These are phyloP conservation scores for Vitis amurensis DNA, from an alignment of 164 flowering plant species.

Conservation along the genomic window DNA sequence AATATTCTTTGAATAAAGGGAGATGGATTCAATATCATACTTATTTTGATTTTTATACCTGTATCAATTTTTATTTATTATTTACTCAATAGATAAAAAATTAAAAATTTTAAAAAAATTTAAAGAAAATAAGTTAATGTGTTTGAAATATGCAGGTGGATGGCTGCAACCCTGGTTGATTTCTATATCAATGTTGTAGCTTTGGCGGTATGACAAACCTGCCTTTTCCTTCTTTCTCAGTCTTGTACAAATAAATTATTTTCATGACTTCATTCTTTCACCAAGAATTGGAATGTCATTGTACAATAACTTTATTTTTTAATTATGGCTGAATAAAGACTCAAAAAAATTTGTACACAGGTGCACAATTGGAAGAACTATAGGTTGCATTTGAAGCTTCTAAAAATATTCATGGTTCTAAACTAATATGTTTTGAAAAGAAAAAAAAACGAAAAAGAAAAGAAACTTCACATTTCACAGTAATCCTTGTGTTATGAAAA, in stretches of 20 bases:
- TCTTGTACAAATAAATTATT: not conserved
- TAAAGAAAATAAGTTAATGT: too few relatives aligned
- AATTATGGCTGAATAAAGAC: too few relatives aligned
- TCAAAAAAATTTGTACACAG: too few relatives aligned
- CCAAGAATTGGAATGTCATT: too few relatives aligned
- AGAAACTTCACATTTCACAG: too few relatives aligned
- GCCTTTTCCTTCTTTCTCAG: not conserved
- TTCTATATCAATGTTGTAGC: constrained; percentile 42
- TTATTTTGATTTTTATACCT: not conserved
- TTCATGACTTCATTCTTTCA: not conserved
- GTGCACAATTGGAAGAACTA: too few relatives aligned
- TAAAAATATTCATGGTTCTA: too few relatives aligned
- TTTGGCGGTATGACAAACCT: constrained; percentile 35
- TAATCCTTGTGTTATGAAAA: too few relatives aligned
- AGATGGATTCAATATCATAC: not conserved
- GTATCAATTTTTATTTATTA: not conserved
- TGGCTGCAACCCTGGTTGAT: constrained; percentile 55
- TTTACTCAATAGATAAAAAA: not conserved
- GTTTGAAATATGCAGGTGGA: constrained; percentile 41
- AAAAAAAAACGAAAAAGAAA: too few relatives aligned
- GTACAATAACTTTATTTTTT: too few relatives aligned
- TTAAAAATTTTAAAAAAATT: not conserved
- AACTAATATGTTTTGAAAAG: too few relatives aligned
- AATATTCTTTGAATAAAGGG: not conserved
- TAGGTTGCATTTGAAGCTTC: too few relatives aligned